Evolutionary conservation across 108 stramenopile species (phyloP), one percentile per base, ranked within the genome.

Genomic region (Fragilaria radians): DNA sequence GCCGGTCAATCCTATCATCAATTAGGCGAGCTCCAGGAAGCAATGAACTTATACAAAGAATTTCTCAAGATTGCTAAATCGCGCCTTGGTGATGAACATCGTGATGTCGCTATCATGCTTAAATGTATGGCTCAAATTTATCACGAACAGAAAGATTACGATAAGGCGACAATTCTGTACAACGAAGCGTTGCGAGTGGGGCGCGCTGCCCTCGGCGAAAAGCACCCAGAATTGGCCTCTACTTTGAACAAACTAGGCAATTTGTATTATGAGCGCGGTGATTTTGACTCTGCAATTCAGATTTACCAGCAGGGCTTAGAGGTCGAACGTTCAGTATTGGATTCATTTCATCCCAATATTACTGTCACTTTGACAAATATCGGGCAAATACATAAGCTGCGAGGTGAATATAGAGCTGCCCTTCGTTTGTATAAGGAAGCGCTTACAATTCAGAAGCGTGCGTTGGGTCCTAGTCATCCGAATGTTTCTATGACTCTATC

Each of bases 231-330:
- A 57, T 73, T 86, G 25, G 85, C 81, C 4, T 65, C 59, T 17
- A 72, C 70, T 19, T 58, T 86, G 26, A 86, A 86, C 58, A 82
- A 82, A 52, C 54, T 80, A 33, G 85, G 85, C 23, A 86, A 86
- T 47, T 52, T 82, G 42, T 66, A 71, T 23, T 86, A 82, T 52
- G 81, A 86, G 66, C 59, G 47, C 24, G 75, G 78, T 21, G 68
- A 73, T 9, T 78, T 74, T 55, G 65, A 72, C 11, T 64, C 61
- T 18, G 81, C 81, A 0, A 61, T 86, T 54, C 18, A 50, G 18
- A 60, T 62, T 0, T 86, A 86, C 54, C 47, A 65, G 52, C 56
- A 78, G 34, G 85, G 85, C 0, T 64, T 85, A n/a, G 69, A 73
- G 22, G 78, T 85, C 2, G 84, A 85, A 62, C 65, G 78, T 18